Evolutionary conservation across 1,139 yeast genomes (phyloP).

Genomic region (Lodderomyces elongisporus): DNA sequence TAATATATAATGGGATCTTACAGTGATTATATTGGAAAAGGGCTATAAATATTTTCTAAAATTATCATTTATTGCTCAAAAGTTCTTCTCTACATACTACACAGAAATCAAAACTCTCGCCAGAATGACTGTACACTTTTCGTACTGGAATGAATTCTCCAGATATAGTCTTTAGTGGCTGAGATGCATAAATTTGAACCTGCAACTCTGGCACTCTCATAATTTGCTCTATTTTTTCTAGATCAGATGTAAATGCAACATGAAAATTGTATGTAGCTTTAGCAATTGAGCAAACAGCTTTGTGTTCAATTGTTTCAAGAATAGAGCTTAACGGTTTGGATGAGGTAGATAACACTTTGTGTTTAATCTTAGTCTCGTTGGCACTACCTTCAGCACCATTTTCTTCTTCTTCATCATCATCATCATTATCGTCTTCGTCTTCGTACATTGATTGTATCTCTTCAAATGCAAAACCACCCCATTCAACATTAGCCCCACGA

Average conservation of each 20-base stretch:
- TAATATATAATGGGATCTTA: not conserved
- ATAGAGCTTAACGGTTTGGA: too few relatives aligned
- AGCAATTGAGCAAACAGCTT: slow-evolving; percentile 12
- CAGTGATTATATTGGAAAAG: not conserved
- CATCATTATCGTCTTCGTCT: slow-evolving; percentile 36
- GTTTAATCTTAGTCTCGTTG: too few relatives aligned
- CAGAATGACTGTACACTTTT: slow-evolving; percentile 17
- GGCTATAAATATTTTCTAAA: not conserved
- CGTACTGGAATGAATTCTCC: slow-evolving; percentile 27
- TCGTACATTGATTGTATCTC: slow-evolving; percentile 33
- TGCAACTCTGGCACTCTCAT: not conserved
- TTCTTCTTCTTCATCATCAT: slow-evolving; percentile 5
- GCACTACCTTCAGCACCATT: too few relatives aligned
- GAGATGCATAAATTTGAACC: not conserved
- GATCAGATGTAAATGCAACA: slow-evolving; percentile 18
- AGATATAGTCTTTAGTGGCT: slow-evolving; percentile 1
- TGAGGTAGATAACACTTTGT: too few relatives aligned
- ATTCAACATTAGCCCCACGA: slow-evolving; percentile 65
- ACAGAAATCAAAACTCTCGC: slow-evolving; percentile 18
- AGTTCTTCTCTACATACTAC: slow-evolving; percentile 20
- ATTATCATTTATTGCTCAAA: too few relatives aligned
- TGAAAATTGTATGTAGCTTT: slow-evolving; percentile 9
- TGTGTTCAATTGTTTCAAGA: too few relatives aligned
- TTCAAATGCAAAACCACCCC: slow-evolving; percentile 61
- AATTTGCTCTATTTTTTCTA: slow-evolving; percentile 9